These are phyloP conservation scores for Bjerkandera adusta DNA, from an alignment of 1,284 basidiomycete species.

Conservation along the genomic window DNA sequence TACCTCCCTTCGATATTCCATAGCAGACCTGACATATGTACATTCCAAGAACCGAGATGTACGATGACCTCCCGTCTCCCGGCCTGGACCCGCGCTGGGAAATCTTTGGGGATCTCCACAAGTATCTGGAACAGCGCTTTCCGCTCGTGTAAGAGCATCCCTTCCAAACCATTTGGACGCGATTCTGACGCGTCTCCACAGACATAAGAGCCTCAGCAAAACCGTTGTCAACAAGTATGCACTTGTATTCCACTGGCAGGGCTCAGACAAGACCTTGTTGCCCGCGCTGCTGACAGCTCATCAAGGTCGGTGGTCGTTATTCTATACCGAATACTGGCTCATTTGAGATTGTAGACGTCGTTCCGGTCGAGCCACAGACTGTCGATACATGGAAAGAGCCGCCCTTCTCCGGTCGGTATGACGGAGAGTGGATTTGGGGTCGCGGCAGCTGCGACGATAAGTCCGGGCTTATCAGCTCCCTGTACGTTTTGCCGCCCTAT, in stretches of 20 bases:
- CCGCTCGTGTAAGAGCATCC: slow-evolving; percentile 36
- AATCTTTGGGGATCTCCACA: slow-evolving; percentile 38
- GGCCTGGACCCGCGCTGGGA: slow-evolving; percentile 46
- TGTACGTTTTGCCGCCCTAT: slow-evolving; percentile 37
- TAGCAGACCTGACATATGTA: neutral
- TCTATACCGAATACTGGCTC: neutral
- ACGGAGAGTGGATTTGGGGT: slow-evolving; percentile 58
- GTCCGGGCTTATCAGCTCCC: slow-evolving; percentile 51
- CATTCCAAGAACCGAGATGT: slow-evolving; percentile 30
- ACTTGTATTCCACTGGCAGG: slow-evolving; percentile 64
- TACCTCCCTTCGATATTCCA: neutral
- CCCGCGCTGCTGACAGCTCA: slow-evolving; percentile 67
- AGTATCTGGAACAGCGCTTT: slow-evolving; percentile 39
- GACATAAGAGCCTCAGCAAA: slow-evolving; percentile 49
- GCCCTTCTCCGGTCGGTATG: slow-evolving; percentile 34
- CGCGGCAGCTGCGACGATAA: slow-evolving; percentile 66
- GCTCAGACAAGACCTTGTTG: slow-evolving; percentile 52
- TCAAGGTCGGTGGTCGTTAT: slow-evolving; percentile 44
- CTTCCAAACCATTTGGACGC: slow-evolving; percentile 12
- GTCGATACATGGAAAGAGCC: slow-evolving; percentile 45
- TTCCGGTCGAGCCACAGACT: slow-evolving; percentile 53
- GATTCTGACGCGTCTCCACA: slow-evolving; percentile 23
- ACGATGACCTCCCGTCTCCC: slow-evolving; percentile 27
- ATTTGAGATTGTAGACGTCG: slow-evolving; percentile 41
- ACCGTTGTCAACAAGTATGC: slow-evolving; percentile 64